A percentile compares a stretch with the other conserved stretches of the same genome.
Conservation (phyloP, 257 asterid genomes). For the Leonotis leonurus region DNA sequence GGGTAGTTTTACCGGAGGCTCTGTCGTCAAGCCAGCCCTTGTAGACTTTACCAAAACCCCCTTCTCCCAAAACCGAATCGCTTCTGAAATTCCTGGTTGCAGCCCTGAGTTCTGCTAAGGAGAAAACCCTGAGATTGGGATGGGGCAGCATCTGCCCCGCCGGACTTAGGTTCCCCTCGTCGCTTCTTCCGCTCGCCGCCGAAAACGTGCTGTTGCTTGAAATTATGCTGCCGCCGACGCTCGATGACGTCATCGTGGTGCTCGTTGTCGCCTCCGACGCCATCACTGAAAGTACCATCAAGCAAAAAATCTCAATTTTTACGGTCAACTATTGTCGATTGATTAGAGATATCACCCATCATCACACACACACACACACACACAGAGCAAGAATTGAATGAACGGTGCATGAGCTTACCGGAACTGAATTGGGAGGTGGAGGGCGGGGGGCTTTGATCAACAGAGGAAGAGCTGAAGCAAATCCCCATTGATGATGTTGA, state of each 20-base stretch:
- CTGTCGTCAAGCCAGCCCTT: conserved; percentile 81
- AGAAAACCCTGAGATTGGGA: conserved; percentile 55
- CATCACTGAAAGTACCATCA: conserved; percentile 5
- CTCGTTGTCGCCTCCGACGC: conserved; percentile 20
- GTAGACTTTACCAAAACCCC: conserved; percentile 89
- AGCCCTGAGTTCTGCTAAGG: conserved; percentile 48
- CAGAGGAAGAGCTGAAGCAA: conserved; percentile 34
- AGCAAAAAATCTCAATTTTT: neutral
- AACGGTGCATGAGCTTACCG: conserved; percentile 11
- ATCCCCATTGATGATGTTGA: conserved; percentile 22
- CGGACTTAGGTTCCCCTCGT: neutral
- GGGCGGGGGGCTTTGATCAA: conserved; percentile 26
- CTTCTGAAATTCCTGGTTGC: conserved; percentile 70
- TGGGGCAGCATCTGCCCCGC: conserved; percentile 43
- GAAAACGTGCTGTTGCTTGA: conserved; percentile 28
- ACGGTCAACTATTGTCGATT: neutral
- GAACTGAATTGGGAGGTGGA: conserved; percentile 26
- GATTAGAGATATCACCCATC: too few species aligned
- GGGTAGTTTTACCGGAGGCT: conserved; percentile 29
- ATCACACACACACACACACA: neutral
- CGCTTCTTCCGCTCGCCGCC: conserved; percentile 24
- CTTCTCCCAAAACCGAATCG: conserved; percentile 79
- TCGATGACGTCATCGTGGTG: conserved; percentile 22
- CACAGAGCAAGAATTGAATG: neutral
- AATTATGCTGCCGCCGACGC: too few species aligned